Evolutionary conservation across 1,284 basidiomycete genomes (phyloP).

Genomic region (Tilletia setariae): DNA sequence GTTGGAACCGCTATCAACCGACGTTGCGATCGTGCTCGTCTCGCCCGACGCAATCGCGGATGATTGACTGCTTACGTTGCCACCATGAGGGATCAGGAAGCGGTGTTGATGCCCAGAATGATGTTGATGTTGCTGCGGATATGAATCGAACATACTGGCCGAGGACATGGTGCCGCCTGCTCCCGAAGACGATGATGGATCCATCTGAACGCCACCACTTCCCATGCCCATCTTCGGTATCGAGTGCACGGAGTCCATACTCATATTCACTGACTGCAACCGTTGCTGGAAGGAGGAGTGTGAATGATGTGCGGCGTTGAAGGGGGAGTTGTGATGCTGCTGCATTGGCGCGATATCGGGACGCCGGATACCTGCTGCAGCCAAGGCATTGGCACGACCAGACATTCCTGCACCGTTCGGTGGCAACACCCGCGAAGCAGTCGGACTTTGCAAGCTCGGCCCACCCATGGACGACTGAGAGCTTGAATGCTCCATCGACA

Average conservation of each 20-base stretch:
- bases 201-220: not conserved
- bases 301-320: not conserved
- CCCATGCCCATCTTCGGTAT: not conserved
- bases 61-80: not conserved
- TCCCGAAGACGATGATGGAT: not conserved
- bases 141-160: not conserved
- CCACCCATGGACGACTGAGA: not conserved
- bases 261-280: not conserved
- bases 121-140: constrained; percentile 7
- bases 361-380: constrained; percentile 3
- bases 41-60: not conserved
- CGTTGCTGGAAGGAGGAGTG: not conserved
- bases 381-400: constrained; percentile 11
- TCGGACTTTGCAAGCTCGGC: not conserved
- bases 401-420: not conserved
- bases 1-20: not conserved
- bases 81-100: not conserved
- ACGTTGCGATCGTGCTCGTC: constrained; percentile 6
- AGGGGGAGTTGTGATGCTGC: not conserved
- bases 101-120: not conserved
- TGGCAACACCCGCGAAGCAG: constrained; percentile 4
- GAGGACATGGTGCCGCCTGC: not conserved
- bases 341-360: constrained; percentile 8
- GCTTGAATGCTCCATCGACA: not conserved
- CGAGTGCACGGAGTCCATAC: not conserved